Percentiles rank a stretch among this genome's conserved stretches.
Evolutionary conservation across 23 red algal species (phyloP).

Genomic region (Pyropia yezoensis): DNA sequence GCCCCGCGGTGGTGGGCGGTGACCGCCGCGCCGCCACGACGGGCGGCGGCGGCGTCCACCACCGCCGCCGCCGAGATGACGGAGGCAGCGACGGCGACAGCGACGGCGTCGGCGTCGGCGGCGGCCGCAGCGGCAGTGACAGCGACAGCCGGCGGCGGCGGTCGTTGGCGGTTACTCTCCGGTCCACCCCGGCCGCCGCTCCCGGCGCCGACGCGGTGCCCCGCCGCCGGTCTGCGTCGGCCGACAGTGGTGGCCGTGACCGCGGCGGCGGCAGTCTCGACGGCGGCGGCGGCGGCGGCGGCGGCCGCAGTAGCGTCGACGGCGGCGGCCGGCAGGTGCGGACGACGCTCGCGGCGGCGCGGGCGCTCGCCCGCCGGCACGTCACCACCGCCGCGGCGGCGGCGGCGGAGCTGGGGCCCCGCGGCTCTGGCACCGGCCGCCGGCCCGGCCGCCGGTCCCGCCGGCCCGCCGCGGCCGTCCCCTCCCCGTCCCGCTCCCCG

Average conservation of each 20-base stretch:
- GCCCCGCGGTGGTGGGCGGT: neutral
- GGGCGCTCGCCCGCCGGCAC: neutral
- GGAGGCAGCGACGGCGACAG: neutral
- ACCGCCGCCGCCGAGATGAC: neutral
- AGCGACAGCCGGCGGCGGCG: neutral
- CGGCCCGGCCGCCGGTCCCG: neutral
- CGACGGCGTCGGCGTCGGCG: neutral
- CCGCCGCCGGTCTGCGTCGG: neutral
- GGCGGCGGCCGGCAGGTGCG: slow-evolving; percentile 1
- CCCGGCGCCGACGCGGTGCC: neutral
- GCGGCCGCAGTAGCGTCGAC: neutral
- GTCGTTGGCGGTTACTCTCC: neutral
- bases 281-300: neutral
- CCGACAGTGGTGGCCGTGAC: neutral
- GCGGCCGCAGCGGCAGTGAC: neutral
- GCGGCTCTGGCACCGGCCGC: neutral
- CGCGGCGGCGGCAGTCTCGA: neutral
- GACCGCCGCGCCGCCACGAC: neutral
- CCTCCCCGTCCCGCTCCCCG: neutral
- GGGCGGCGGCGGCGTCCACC: neutral
- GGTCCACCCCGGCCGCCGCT: neutral
- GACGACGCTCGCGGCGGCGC: neutral
- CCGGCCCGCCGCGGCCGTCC: neutral
- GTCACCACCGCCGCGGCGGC: neutral
- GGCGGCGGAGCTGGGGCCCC: neutral